Percentiles rank a stretch among this genome's conserved stretches.
These are phyloP conservation scores for Strigomonas galati DNA, from an alignment of 208 protist genomes.

Conservation along the genomic window DNA sequence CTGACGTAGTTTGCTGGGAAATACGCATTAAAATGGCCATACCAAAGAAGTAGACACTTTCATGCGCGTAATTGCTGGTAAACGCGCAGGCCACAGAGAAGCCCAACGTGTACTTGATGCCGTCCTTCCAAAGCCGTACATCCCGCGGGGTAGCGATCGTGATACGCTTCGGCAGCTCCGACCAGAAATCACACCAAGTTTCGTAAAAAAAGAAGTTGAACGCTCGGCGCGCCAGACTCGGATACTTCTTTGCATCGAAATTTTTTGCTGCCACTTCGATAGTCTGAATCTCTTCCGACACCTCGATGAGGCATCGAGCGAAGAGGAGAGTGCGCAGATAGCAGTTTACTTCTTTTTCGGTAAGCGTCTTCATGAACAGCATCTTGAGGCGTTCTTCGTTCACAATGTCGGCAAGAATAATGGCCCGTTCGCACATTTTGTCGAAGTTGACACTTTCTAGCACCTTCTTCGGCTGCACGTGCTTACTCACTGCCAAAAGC, in stretches of 20 bases:
- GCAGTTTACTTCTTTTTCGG: constrained; percentile 32
- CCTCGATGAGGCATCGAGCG: constrained; percentile 35
- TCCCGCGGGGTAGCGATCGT: constrained; percentile 54
- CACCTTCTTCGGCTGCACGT: constrained; percentile 40
- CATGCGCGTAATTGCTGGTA: constrained; percentile 30
- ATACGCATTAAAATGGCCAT: constrained; percentile 57
- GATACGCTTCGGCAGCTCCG: constrained; percentile 55
- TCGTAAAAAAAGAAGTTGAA: constrained; percentile 67
- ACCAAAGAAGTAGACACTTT: constrained; percentile 47
- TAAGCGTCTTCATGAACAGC: constrained; percentile 33
- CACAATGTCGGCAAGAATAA: constrained; percentile 34
- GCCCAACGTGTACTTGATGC: constrained; percentile 47
- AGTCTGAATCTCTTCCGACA: constrained; percentile 44
- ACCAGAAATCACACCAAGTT: constrained; percentile 56
- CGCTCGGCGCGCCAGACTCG: constrained; percentile 25
- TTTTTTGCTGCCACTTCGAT: constrained; percentile 39
- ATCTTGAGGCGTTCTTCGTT: constrained; percentile 26
- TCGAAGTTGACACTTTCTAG: constrained; percentile 33
- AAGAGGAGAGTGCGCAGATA: constrained; percentile 35
- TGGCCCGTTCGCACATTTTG: constrained; percentile 21
- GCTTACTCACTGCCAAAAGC: constrained; percentile 25
- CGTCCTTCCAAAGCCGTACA: constrained; percentile 71
- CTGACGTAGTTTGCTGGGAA: constrained; percentile 39
- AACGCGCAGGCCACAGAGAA: constrained; percentile 43
- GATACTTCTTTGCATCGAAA: constrained; percentile 55